Evolutionary conservation across 768 basidiomycete species (phyloP), one percentile per base, ranked within the genome.

Genomic region (Grammothele lineata): DNA sequence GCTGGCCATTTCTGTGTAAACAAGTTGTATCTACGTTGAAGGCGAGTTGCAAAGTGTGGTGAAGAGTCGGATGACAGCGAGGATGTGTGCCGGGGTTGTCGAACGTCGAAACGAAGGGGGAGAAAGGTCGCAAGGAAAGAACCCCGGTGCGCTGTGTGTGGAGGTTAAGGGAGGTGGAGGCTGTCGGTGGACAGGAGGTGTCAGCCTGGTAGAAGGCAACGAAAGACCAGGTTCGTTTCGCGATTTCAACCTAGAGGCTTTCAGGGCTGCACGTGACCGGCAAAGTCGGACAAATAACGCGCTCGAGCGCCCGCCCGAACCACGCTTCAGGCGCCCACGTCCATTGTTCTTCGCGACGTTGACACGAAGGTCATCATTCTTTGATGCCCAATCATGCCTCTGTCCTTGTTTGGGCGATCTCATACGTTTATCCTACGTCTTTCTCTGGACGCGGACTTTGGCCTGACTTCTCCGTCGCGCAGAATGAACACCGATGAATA

Each of bases 1-100:
- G 59, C 71, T 78, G 60, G 81, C 77, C 80, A 85, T 84, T 44
- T 51, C 52, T 39, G 30, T 36, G 9, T 43, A 50, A 48, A 53
- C 30, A 51, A 55, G 36, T 34, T 43, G 38, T 38, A 50, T 43
- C 47, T 43, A 49, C 47, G 46, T 35, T 53, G 52, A 47, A 37
- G 44, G 30, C 47, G n/a, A 47, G 48, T 23, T 47, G 48, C 24
- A 37, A 50, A 55, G 49, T 55, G 56, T 51, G 35, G 37, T 21
- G 49, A 56, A 60, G 43, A 35, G 56, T 53, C 43, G 51, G 44
- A 44, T 47, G 54, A 53, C 49, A 53, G 48, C 46, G 47, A 48
- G 19, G 49, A 19, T 22, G 43, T 32, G 40, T 41, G 58, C 36
- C 50, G 55, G 40, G 47, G 56, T 27, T 44, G 45, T 47, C 21